Conservation (phyloP, 2,329 filamentous ascomycete genomes). For the Diplodia scrobiculata region DNA sequence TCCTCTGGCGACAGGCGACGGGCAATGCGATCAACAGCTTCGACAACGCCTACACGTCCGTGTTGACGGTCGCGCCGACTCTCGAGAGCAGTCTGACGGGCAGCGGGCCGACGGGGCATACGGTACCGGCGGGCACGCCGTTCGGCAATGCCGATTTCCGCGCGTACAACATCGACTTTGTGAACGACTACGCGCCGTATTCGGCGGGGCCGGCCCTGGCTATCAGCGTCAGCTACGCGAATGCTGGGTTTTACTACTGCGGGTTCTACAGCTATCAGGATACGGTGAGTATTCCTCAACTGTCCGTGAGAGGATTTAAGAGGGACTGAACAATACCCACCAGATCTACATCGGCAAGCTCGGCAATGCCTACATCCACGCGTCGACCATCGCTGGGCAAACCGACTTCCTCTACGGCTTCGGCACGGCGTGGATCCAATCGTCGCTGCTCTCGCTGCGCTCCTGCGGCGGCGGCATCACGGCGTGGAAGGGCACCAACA, state of each 20-base stretch:
- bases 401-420: slow-evolving; percentile 72
- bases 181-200: slow-evolving; percentile 60
- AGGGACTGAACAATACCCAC: no score
- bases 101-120: slow-evolving; percentile 62
- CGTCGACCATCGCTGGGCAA: slow-evolving; percentile 62
- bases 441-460: slow-evolving; percentile 58
- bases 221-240: slow-evolving; percentile 63
- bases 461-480: slow-evolving; percentile 67
- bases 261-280: slow-evolving; percentile 70
- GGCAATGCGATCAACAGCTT: slow-evolving; percentile 46
- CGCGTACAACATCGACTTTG: slow-evolving; percentile 67
- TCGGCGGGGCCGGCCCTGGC: slow-evolving; percentile 62
- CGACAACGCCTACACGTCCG: slow-evolving; percentile 66
- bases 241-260: slow-evolving; percentile 67
- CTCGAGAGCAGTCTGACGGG: slow-evolving; percentile 65
- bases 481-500: slow-evolving; percentile 70
- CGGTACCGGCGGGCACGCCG: slow-evolving; percentile 62
- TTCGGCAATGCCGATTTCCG: slow-evolving; percentile 66
- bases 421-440: slow-evolving; percentile 64
- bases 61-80: slow-evolving; percentile 64
- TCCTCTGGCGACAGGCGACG: slow-evolving; percentile 62
- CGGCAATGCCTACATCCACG: slow-evolving; percentile 66
- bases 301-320: neutral
- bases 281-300: slow-evolving; percentile 50
- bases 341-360: slow-evolving; percentile 67